Evolutionary conservation across 208 protist species (phyloP).

Genomic region (Wallacemonas sp.): DNA sequence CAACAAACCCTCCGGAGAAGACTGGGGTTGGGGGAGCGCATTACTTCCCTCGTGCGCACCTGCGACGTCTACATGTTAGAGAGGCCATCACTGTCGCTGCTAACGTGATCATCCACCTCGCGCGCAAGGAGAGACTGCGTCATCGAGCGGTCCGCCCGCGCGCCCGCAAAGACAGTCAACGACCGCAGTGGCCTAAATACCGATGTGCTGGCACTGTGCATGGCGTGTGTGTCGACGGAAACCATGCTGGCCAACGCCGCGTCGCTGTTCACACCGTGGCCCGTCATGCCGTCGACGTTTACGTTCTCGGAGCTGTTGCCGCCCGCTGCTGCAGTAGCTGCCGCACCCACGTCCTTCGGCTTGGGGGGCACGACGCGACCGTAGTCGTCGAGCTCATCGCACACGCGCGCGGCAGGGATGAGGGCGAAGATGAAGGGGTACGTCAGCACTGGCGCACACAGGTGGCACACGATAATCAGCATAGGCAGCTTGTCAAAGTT

Average conservation of each 20-base stretch:
- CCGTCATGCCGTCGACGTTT: too few species aligned
- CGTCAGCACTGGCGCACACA: constrained; percentile 33
- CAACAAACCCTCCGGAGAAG: too few species aligned
- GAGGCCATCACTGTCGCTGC: background rate
- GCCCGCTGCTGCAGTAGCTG: background rate
- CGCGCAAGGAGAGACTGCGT: background rate
- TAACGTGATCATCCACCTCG: background rate
- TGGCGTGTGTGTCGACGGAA: too few species aligned
- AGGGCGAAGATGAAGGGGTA: constrained; percentile 39
- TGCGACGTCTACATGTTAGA: background rate
- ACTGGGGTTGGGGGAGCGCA: too few species aligned
- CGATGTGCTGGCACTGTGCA: too few species aligned
- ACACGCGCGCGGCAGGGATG: constrained; percentile 38
- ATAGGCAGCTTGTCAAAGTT: constrained; percentile 42
- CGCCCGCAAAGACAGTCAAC: constrained; percentile 1
- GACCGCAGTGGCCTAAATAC: constrained; percentile 4
- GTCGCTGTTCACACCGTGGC: too few species aligned
- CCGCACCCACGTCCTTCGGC: background rate
- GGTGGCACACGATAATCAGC: constrained; percentile 38
- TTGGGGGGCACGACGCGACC: constrained; percentile 7
- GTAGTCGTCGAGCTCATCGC: constrained; percentile 27
- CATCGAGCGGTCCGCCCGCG: too few species aligned
- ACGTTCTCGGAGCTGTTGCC: background rate
- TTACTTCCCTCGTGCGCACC: background rate
- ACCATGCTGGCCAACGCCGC: too few species aligned